These are phyloP conservation scores for Phytophthora lateralis DNA, from an alignment of 352 stramenopile species.

Conservation along the genomic window DNA sequence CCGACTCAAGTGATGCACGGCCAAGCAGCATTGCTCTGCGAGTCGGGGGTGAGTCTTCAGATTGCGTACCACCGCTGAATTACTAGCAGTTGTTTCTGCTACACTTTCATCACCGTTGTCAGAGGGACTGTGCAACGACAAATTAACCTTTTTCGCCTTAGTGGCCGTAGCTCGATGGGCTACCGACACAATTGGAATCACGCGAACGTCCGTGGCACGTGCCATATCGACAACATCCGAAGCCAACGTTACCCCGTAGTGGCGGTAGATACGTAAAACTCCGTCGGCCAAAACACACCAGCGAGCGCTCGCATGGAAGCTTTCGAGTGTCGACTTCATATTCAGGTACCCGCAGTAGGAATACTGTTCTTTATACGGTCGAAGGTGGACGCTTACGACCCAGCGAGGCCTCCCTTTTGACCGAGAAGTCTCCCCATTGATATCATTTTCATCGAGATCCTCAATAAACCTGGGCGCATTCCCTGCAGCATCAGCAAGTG, in stretches of 20 bases:
- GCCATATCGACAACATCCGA: constrained; percentile 67
- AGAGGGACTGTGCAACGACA: not conserved
- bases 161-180: constrained; percentile 4
- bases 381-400: constrained; percentile 47
- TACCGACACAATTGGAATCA: constrained; percentile 16
- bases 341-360: constrained; percentile 74
- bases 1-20: constrained; percentile 25
- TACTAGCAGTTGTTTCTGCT: not conserved
- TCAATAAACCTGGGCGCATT: constrained; percentile 16
- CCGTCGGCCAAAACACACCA: constrained; percentile 77
- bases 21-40: constrained; percentile 16
- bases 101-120: constrained; percentile 1
- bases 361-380: constrained; percentile 52
- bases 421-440: not conserved
- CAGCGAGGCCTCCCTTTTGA: constrained; percentile 22
- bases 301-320: constrained; percentile 61
- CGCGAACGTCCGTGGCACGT: constrained; percentile 45
- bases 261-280: constrained; percentile 68
- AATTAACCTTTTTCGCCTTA: constrained; percentile 3
- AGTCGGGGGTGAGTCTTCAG: not conserved
- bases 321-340: constrained; percentile 68
- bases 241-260: constrained; percentile 71
- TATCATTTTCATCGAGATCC: constrained; percentile 14
- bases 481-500: constrained; percentile 39
- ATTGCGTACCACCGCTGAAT: not conserved